phyloP scores from a whole-genome alignment of 768 basidiomycete species.

The Boletellus emodensis region DNA sequence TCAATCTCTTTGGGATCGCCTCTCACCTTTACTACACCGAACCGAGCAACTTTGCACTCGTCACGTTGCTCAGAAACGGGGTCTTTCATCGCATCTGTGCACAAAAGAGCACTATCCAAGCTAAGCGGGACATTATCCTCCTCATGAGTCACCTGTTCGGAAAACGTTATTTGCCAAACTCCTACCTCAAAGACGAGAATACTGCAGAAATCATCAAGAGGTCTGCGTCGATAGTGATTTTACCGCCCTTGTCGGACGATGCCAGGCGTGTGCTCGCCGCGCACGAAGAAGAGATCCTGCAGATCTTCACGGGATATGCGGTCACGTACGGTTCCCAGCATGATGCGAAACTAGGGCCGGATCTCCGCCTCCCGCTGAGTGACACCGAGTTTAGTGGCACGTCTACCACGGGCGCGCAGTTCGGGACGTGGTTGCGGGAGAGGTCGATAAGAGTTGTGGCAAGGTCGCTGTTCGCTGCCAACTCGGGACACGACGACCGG shows the following conservation, averaged over 20 bases:
- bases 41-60: constrained; percentile 66
- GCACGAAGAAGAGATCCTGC: constrained; percentile 48
- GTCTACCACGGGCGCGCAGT: constrained; percentile 16
- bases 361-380: constrained; percentile 50
- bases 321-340: constrained; percentile 43
- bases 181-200: constrained; percentile 38
- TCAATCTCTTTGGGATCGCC: constrained; percentile 53
- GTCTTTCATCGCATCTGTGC: constrained; percentile 55
- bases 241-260: constrained; percentile 44
- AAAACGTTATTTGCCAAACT: constrained; percentile 48
- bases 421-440: constrained; percentile 36
- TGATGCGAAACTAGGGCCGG: constrained; percentile 36
- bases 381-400: constrained; percentile 19
- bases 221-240: constrained; percentile 54
- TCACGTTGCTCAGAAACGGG: constrained; percentile 53
- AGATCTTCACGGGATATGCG: constrained; percentile 55
- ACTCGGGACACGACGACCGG: constrained; percentile 59
- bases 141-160: constrained; percentile 66
- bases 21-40: constrained; percentile 61
- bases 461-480: constrained; percentile 63
- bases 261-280: constrained; percentile 40
- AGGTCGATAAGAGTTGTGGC: constrained; percentile 38
- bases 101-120: constrained; percentile 35
- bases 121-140: constrained; percentile 48
- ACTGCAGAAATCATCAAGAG: constrained; percentile 34